phyloP scores from a whole-genome alignment of 2,329 filamentous ascomycete species.

The Fusarium brevicatenulatum region DNA sequence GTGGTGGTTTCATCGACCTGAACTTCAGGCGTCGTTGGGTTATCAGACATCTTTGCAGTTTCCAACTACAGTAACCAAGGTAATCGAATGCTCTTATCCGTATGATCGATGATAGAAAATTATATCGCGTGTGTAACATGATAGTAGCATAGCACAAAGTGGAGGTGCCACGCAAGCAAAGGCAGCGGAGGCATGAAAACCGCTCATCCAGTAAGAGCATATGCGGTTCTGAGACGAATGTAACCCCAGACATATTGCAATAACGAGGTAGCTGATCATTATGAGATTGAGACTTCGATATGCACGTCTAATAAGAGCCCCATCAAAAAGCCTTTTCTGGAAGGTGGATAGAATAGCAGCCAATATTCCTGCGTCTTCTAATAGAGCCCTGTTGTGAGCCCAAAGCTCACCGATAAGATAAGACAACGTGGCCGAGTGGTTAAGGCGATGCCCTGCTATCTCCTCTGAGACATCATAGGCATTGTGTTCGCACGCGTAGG shows the following conservation, averaged over 20 bases:
- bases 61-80: too few relatives aligned
- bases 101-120: not conserved
- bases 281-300: not conserved
- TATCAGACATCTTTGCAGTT: not conserved
- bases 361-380: accelerated
- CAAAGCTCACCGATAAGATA: not conserved
- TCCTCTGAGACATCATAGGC: slow-evolving; percentile 22
- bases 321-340: not conserved
- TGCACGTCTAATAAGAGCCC: not conserved
- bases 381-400: not conserved
- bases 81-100: too few relatives aligned
- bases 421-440: slow-evolving; percentile 31
- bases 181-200: not conserved
- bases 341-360: not conserved
- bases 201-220: not conserved
- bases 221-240: not conserved
- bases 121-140: not conserved
- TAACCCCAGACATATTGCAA: not conserved
- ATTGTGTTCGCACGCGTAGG: slow-evolving; percentile 32
- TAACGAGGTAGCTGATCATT: not conserved
- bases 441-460: slow-evolving; percentile 31
- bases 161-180: not conserved
- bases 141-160: not conserved
- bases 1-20: slow-evolving; percentile 13
- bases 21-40: slow-evolving; percentile 2